Conservation (phyloP, 2,329 filamentous ascomycete species). For the Aspergillus sp. region DNA sequence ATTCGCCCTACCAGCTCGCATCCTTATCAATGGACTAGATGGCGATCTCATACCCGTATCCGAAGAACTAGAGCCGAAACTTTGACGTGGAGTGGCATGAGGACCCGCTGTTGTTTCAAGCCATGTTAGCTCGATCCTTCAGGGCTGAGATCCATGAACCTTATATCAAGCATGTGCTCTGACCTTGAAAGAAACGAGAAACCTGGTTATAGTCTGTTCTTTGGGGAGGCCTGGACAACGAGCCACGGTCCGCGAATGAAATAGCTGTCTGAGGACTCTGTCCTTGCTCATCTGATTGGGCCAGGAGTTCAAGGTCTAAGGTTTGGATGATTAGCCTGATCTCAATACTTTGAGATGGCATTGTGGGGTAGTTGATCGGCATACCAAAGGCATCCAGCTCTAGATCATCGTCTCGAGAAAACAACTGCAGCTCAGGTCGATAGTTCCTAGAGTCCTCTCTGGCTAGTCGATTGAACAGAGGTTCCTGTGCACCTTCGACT, state of each 20-base stretch:
- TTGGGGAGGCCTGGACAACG: neutral
- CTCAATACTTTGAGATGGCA: neutral
- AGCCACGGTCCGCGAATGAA: conserved; percentile 1
- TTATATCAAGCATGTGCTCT: conserved; percentile 13
- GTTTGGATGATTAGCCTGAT: conserved; percentile 1
- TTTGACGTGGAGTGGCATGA: conserved; percentile 26
- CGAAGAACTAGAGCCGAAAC: conserved; percentile 31
- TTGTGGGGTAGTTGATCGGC: conserved; percentile 12
- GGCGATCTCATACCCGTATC: conserved; percentile 24
- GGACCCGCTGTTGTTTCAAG: conserved; percentile 19
- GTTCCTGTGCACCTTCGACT: conserved; percentile 26
- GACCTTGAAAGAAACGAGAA: conserved; percentile 36
- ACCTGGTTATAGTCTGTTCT: conserved; percentile 15
- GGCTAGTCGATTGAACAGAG: conserved; percentile 4
- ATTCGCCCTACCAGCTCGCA: conserved; percentile 22
- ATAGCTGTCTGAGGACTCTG: conserved; percentile 6
- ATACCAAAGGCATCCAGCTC: conserved; percentile 55
- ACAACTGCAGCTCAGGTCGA: neutral
- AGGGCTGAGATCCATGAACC: no score
- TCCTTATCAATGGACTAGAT: conserved; percentile 36
- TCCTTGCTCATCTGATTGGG: conserved; percentile 30
- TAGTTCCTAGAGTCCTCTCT: neutral
- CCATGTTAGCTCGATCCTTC: no score
- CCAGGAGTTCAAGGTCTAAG: conserved; percentile 42
- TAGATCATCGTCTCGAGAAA: conserved; percentile 27